These are phyloP conservation scores for Trichosporon ovoides DNA, from an alignment of 1,284 basidiomycete genomes.

Conservation along the genomic window DNA sequence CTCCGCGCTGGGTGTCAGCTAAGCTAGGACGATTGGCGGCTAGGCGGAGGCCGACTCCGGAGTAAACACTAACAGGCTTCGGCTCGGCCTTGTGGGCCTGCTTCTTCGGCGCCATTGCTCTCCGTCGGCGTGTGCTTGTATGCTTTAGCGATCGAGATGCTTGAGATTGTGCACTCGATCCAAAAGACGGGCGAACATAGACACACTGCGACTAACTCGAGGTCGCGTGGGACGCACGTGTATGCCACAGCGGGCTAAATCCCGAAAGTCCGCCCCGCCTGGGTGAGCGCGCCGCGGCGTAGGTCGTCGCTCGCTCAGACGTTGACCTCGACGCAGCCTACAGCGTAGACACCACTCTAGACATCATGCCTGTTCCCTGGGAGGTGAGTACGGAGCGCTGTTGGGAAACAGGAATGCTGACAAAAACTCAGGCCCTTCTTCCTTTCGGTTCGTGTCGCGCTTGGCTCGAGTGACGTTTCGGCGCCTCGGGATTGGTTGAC, in stretches of 20 bases:
- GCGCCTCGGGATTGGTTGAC: background rate
- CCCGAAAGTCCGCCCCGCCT: slow-evolving; percentile 7
- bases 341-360: slow-evolving; percentile 5
- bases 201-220: background rate
- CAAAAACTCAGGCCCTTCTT: slow-evolving; percentile 63
- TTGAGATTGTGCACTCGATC: background rate
- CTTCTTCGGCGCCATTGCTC: slow-evolving; percentile 43
- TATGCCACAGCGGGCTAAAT: slow-evolving; percentile 6
- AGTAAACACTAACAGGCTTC: slow-evolving; percentile 16
- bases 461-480: slow-evolving; percentile 6
- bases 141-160: slow-evolving; percentile 1
- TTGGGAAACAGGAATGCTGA: slow-evolving; percentile 3
- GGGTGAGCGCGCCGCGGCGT: background rate
- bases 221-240: slow-evolving; percentile 3
- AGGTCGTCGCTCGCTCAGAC: slow-evolving; percentile 11
- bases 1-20: slow-evolving; percentile 34
- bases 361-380: slow-evolving; percentile 81
- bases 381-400: slow-evolving; percentile 51
- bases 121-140: background rate
- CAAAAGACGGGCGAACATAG: slow-evolving; percentile 3
- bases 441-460: slow-evolving; percentile 64
- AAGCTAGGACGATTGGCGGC: background rate
- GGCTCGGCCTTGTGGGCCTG: slow-evolving; percentile 27
- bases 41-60: slow-evolving; percentile 6
- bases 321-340: slow-evolving; percentile 1